These are phyloP conservation scores for Lanmaoa rubissima DNA, from an alignment of 768 basidiomycete species.

Conservation along the genomic window DNA sequence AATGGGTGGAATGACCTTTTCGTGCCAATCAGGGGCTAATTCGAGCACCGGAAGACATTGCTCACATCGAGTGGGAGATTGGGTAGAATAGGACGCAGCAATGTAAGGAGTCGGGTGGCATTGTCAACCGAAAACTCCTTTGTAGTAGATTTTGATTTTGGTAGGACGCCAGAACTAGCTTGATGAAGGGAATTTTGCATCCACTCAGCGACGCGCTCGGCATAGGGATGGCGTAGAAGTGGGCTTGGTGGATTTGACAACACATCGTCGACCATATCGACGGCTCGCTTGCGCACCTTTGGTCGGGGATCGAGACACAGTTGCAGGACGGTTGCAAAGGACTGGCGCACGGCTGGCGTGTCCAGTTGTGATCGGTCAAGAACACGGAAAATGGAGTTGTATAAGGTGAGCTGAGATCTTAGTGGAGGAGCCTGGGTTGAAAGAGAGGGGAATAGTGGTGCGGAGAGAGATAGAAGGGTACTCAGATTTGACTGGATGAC, in stretches of 20 bases:
- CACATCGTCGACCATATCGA: constrained; percentile 79
- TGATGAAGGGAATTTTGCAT: constrained; percentile 63
- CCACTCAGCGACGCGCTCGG: constrained; percentile 80
- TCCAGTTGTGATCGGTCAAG: constrained; percentile 74
- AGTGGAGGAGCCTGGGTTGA: constrained; percentile 69
- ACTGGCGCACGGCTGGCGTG: constrained; percentile 64
- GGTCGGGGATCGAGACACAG: constrained; percentile 85
- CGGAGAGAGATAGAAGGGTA: constrained; percentile 68
- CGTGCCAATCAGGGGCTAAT: constrained; percentile 11
- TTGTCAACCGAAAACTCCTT: constrained; percentile 64
- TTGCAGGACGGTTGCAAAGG: constrained; percentile 82
- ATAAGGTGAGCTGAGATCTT: constrained; percentile 82
- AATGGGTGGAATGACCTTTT: constrained; percentile 69
- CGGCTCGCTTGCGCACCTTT: constrained; percentile 90
- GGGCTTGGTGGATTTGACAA: constrained; percentile 78
- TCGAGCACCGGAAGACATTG: constrained; percentile 16
- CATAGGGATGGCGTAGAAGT: constrained; percentile 78
- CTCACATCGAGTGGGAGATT: constrained; percentile 70
- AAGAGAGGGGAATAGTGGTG: constrained; percentile 74
- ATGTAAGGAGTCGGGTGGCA: constrained; percentile 75
- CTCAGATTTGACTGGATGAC: constrained; percentile 76
- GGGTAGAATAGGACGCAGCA: constrained; percentile 60
- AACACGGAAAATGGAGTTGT: constrained; percentile 63
- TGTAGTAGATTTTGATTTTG: constrained; percentile 53
- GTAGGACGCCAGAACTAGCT: constrained; percentile 57